phyloP scores from a whole-genome alignment of 164 flowering plant species.

The Berberis vulgaris region DNA sequence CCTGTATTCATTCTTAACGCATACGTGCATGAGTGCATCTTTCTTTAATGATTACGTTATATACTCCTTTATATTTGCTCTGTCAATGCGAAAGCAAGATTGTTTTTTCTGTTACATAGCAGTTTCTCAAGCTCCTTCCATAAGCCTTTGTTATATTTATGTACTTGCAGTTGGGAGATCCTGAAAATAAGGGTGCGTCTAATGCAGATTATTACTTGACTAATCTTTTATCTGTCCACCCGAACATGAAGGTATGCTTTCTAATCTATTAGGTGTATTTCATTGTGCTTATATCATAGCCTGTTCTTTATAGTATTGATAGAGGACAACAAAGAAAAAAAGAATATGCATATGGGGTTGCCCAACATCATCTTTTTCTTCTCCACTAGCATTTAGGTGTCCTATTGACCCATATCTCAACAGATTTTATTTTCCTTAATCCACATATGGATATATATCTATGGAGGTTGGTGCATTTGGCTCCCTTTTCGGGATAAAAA shows the following conservation, averaged over 20 bases:
- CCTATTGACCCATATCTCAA: too few relatives aligned
- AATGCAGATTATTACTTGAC: slow-evolving; percentile 78
- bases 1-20: neutral
- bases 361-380: too few relatives aligned
- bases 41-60: too few relatives aligned
- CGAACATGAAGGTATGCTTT: slow-evolving; percentile 80
- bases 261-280: neutral
- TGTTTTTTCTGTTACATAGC: neutral
- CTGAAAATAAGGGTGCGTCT: slow-evolving; percentile 79
- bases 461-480: too few relatives aligned
- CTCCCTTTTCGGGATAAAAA: too few relatives aligned
- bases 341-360: too few relatives aligned
- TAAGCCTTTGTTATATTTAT: neutral
- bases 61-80: neutral
- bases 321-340: too few relatives aligned
- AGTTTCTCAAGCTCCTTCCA: neutral
- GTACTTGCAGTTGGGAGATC: slow-evolving; percentile 84
- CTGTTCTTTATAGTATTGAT: neutral
- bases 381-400: too few relatives aligned
- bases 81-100: neutral
- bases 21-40: neutral
- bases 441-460: too few relatives aligned
- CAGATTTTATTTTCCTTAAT: too few relatives aligned
- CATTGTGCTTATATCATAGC: neutral
- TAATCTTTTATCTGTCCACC: slow-evolving; percentile 79